Evolutionary conservation across 2,329 filamentous ascomycete species (phyloP).

Genomic region (Fragosphaeria purpurea): DNA sequence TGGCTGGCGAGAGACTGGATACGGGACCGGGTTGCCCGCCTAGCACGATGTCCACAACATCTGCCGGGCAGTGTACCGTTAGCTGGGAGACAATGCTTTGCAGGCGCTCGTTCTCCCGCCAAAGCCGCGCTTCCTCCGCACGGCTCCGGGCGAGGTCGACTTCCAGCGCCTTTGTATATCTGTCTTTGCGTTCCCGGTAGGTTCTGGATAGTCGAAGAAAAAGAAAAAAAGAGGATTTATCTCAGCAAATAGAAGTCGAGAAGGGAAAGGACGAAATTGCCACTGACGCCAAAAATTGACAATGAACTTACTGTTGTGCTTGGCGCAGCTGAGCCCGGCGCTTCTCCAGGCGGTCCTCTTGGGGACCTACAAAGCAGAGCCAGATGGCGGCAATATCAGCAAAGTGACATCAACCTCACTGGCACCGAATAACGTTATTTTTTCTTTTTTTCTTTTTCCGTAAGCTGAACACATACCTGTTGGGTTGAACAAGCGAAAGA

Average conservation of each 20-base stretch:
- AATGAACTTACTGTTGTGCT: conserved; percentile 4
- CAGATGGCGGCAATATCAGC: too few species aligned
- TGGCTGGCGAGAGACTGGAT: background rate
- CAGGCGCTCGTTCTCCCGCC: conserved; percentile 1
- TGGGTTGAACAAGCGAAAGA: conserved; percentile 9
- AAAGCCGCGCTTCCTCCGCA: background rate
- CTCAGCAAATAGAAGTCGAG: too few species aligned
- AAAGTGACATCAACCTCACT: background rate
- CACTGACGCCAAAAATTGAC: too few species aligned
- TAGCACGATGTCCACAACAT: too few species aligned
- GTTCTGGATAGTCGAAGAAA: background rate
- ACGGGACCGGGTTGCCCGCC: background rate
- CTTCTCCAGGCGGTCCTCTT: conserved; percentile 5
- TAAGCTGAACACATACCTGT: background rate
- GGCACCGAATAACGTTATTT: background rate
- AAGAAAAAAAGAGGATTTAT: background rate
- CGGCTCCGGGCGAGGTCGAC: conserved; percentile 5
- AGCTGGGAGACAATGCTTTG: background rate
- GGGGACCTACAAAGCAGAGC: background rate
- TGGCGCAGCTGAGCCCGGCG: conserved; percentile 6
- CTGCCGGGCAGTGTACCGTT: too few species aligned
- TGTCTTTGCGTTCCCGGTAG: conserved; percentile 8
- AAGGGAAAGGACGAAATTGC: background rate
- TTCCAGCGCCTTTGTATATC: conserved; percentile 8
- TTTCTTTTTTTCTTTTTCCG: too few species aligned